Percentiles rank a stretch among this genome's conserved stretches.
phyloP scores from a whole-genome alignment of 768 basidiomycete species.

The Daedalea quercina region DNA sequence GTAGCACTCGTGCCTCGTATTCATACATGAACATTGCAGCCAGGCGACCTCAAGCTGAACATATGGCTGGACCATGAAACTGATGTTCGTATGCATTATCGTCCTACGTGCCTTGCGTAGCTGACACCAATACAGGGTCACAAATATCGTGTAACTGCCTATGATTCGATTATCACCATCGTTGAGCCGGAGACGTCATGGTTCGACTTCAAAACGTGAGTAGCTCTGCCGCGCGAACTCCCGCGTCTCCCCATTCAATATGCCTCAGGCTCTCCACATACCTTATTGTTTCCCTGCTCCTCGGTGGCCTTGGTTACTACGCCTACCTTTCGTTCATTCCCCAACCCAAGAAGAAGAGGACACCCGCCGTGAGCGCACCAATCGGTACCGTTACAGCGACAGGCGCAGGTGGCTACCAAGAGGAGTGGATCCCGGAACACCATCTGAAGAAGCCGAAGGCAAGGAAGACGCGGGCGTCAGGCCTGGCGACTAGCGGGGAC shows the following conservation, averaged over 20 bases:
- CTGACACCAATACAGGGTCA: slow-evolving; percentile 35
- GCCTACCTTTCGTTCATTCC: slow-evolving; percentile 63
- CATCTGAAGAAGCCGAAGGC: slow-evolving; percentile 66
- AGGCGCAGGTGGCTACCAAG: slow-evolving; percentile 67
- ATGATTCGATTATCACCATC: slow-evolving; percentile 69
- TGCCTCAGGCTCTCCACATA: slow-evolving; percentile 58
- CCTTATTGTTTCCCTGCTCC: slow-evolving; percentile 52
- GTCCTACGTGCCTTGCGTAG: background rate
- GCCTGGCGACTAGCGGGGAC: slow-evolving; percentile 59
- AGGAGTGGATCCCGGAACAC: slow-evolving; percentile 92
- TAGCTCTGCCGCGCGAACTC: slow-evolving; percentile 8
- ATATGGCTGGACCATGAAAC: slow-evolving; percentile 69
- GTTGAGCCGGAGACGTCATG: slow-evolving; percentile 75
- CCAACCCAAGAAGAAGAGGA: slow-evolving; percentile 52
- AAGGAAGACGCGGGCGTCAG: slow-evolving; percentile 40
- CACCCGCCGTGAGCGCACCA: slow-evolving; percentile 43
- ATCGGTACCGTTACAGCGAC: slow-evolving; percentile 55
- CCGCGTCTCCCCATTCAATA: background rate
- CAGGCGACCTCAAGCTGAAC: slow-evolving; percentile 67
- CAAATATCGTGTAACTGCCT: slow-evolving; percentile 58
- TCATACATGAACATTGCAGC: slow-evolving; percentile 32
- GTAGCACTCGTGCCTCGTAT: background rate
- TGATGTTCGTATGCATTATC: slow-evolving; percentile 39
- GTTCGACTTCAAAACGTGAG: slow-evolving; percentile 78
- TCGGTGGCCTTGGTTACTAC: slow-evolving; percentile 59